phyloP scores from a whole-genome alignment of 2,329 filamentous ascomycete genomes.

The Colletotrichum paranaense region DNA sequence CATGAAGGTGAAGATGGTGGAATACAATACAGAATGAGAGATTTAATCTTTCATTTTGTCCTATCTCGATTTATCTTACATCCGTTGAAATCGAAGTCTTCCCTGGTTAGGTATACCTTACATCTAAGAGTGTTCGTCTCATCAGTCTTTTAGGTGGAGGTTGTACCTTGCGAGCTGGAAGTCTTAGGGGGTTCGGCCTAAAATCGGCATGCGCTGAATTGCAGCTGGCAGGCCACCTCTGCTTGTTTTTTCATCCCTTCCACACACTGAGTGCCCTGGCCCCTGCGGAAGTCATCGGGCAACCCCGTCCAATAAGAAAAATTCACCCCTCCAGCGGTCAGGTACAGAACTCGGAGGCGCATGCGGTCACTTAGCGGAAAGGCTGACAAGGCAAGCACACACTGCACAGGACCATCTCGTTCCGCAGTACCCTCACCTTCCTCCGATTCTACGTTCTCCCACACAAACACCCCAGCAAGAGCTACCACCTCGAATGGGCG shows the following conservation, averaged over 20 bases:
- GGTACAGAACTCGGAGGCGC: constrained; percentile 20
- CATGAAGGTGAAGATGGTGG: neutral
- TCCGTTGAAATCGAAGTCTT: no score
- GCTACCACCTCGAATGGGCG: constrained; percentile 24
- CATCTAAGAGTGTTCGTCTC: neutral
- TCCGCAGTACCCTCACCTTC: constrained; percentile 24
- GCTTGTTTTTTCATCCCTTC: constrained; percentile 26
- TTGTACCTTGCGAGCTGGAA: neutral
- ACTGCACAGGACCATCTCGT: constrained; percentile 14
- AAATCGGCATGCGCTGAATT: constrained; percentile 12
- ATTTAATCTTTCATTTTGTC: neutral
- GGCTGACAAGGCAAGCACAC: constrained; percentile 33
- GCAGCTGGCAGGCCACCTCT: neutral
- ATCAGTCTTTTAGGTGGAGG: neutral
- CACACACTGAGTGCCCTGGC: neutral
- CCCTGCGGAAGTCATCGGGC: constrained; percentile 19
- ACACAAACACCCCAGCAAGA: constrained; percentile 19
- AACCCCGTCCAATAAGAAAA: constrained; percentile 27
- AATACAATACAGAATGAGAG: neutral
- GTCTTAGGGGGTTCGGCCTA: neutral
- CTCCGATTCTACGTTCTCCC: constrained; percentile 11
- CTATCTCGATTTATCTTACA: neutral
- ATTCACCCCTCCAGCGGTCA: constrained; percentile 18
- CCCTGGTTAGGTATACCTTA: neutral
- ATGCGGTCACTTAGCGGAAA: constrained; percentile 30